Base-by-base conservation (phyloP, 2,329 filamentous ascomycete species). In the Pseudogymnoascus sp. region DNA sequence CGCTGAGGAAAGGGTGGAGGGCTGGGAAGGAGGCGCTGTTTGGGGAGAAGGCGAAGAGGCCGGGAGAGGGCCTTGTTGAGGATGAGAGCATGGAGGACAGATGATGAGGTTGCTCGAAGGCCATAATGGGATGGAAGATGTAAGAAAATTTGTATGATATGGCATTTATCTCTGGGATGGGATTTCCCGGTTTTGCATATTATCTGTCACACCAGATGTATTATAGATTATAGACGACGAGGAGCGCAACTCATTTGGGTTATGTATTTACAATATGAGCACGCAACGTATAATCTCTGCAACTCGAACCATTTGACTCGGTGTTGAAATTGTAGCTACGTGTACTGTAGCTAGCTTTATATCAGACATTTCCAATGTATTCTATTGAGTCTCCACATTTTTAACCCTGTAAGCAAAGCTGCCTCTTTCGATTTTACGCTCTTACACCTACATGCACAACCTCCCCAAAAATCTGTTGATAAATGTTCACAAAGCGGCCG, bases 1-100 rank as follows among this genome's bases (percentile, higher is more conserved):
- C 78, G 63, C 63, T 87, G 59, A 77, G 84, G 61, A 76, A 77
- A 63, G 64, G 85, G 31, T 83, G 77, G 68, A 65, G 68, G 37
- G 61, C 61, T 19, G 70, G 67, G 1, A 55, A 65, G 52, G 60
- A 65, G 43, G 63, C 63, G 45, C 10, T 71, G 3, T 67, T 68
- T 59, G 62, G 64, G 16, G 58, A 66, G 49, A 59, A 61, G 19
- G 62, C 64, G 49, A 66, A 68, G 64, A 69, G 67, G 38, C 29
- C 31, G 1, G 61, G 52, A 60, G 49, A 62, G 45, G 58, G 58
- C 19, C 33, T 60, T 19, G 38, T 60, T n/a, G 58, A 60, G 33
- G 58, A 60, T n/a, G 58, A 60, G 29, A 55, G 49, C 29, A 55
- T 55, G 49, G 49, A 55, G 49, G 49, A 55, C 16, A 55, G 7